Conservation (phyloP, 164 flowering plant genomes). For the Vitis amurensis region DNA sequence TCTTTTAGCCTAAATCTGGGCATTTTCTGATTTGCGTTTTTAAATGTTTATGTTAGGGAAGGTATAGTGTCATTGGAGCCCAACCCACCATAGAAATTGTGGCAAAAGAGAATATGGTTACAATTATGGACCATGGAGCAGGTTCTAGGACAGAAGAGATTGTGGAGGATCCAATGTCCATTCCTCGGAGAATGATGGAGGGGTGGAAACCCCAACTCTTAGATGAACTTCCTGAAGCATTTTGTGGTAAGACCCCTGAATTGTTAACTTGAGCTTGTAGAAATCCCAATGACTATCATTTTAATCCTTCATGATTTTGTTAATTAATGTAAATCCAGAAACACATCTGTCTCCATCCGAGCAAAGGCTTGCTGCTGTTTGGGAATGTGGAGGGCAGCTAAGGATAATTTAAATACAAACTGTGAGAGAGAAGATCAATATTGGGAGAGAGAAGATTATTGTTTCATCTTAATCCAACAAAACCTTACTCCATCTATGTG, state of each 20-base stretch:
- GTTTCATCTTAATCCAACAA: background rate
- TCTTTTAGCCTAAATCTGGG: background rate
- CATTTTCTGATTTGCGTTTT: background rate
- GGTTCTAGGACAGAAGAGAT: conserved; percentile 62
- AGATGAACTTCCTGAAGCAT: conserved; percentile 78
- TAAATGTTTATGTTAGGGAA: conserved; percentile 46
- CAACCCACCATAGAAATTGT: conserved; percentile 82
- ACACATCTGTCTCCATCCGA: too few species aligned
- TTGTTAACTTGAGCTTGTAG: background rate
- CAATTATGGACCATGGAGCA: conserved; percentile 66
- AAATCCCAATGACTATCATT: background rate
- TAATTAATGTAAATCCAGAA: too few species aligned
- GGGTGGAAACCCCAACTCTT: conserved; percentile 63
- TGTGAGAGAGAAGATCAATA: too few species aligned
- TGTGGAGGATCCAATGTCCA: conserved; percentile 72
- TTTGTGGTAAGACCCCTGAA: conserved; percentile 56
- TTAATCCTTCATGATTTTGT: too few species aligned
- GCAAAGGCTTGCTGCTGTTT: too few species aligned
- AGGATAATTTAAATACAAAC: too few species aligned
- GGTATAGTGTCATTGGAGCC: conserved; percentile 89
- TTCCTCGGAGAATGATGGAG: conserved; percentile 67
- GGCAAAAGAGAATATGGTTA: conserved; percentile 73
- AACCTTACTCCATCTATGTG: background rate
- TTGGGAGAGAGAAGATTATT: background rate
- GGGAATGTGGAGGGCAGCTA: too few species aligned